phyloP scores from a whole-genome alignment of 805 yeast species.

The Cyberlindnera xishuangbannaensis region DNA sequence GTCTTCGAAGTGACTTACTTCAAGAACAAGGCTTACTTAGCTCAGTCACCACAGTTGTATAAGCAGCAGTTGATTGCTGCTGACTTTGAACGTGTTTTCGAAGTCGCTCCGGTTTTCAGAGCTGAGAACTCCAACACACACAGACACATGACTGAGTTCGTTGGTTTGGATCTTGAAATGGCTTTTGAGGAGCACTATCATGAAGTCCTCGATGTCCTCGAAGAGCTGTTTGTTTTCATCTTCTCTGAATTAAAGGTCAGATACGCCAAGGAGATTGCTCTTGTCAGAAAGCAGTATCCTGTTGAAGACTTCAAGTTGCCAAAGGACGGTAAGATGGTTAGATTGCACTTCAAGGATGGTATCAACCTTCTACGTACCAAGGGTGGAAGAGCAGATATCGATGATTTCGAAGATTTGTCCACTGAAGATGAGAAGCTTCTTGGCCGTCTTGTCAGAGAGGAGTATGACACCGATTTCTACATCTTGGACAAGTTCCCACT shows the following conservation, averaged over 20 bases:
- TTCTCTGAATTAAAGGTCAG: conserved; percentile 78
- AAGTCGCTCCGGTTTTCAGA: conserved; percentile 96
- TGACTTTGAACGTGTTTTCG: conserved; percentile 94
- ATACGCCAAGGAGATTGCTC: conserved; percentile 76
- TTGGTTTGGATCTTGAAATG: conserved; percentile 97
- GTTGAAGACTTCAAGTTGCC: conserved; percentile 97
- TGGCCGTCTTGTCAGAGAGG: conserved; percentile 87
- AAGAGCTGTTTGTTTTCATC: conserved; percentile 79
- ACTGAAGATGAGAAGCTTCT: conserved; percentile 93
- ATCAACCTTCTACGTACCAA: conserved; percentile 77
- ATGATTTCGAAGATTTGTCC: conserved; percentile 79
- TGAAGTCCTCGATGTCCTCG: conserved; percentile 64
- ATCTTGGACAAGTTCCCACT: conserved; percentile 97
- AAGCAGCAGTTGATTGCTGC: conserved; percentile 98
- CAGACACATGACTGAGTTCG: conserved; percentile 98
- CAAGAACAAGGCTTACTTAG: conserved; percentile 87
- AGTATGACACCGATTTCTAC: conserved; percentile 96
- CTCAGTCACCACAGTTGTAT: conserved; percentile 97
- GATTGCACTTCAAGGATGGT: conserved; percentile 87
- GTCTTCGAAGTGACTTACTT: conserved; percentile 92
- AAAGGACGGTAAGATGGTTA: conserved; percentile 88
- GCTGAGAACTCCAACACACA: conserved; percentile 99
- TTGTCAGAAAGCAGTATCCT: conserved; percentile 91
- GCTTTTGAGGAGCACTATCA: conserved; percentile 97
- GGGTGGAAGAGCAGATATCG: conserved; percentile 73